phyloP scores from a whole-genome alignment of 2,329 filamentous ascomycete genomes.

The Emergomyces africanus region DNA sequence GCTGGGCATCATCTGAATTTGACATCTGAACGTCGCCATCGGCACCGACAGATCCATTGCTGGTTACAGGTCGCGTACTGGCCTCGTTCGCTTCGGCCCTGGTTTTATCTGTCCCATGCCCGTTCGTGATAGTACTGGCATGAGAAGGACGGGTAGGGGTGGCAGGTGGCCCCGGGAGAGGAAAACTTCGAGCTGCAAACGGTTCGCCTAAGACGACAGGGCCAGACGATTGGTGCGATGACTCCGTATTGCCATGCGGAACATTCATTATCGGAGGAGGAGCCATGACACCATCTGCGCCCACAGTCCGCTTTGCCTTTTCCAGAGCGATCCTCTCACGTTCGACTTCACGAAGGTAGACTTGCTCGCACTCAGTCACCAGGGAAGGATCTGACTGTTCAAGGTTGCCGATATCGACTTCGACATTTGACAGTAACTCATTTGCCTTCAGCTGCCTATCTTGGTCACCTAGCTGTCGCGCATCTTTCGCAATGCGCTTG shows the following conservation, averaged over 20 bases:
- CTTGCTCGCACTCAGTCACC: constrained; percentile 62
- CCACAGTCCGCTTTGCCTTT: constrained; percentile 32
- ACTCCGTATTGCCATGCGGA: constrained; percentile 39
- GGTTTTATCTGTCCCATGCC: constrained; percentile 32
- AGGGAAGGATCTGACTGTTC: constrained; percentile 51
- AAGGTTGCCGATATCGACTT: constrained; percentile 76
- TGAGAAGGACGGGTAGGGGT: constrained; percentile 1
- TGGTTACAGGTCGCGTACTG: constrained; percentile 32
- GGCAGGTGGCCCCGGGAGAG: constrained; percentile 44
- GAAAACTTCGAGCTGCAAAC: constrained; percentile 43
- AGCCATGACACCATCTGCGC: constrained; percentile 31
- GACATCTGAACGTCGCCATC: constrained; percentile 51
- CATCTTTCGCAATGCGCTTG: constrained; percentile 70
- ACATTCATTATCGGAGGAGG: constrained; percentile 40
- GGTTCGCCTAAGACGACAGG: constrained; percentile 52
- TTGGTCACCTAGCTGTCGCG: constrained; percentile 67
- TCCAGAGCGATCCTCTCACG: constrained; percentile 53
- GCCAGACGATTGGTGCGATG: constrained; percentile 32
- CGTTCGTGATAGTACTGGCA: constrained; percentile 42
- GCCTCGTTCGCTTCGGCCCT: constrained; percentile 28
- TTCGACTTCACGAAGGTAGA: constrained; percentile 61
- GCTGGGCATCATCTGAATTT: constrained; percentile 33
- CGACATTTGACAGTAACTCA: constrained; percentile 83
- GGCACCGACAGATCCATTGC: constrained; percentile 42
- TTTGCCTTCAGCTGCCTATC: constrained; percentile 77